These are phyloP conservation scores for Blepharisma japonicum DNA, from an alignment of 73 alveolate species.

Conservation along the genomic window DNA sequence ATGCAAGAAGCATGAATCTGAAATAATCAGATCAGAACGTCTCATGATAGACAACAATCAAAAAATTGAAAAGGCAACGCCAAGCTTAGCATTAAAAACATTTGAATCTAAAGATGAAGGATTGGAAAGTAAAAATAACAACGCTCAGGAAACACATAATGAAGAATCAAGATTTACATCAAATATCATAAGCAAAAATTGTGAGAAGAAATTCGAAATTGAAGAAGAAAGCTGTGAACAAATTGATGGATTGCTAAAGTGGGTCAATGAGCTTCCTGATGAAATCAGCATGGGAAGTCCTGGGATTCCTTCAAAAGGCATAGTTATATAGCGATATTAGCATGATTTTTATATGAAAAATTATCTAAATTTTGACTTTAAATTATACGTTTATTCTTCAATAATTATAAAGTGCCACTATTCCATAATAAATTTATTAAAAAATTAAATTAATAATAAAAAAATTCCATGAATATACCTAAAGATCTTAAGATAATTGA, in stretches of 20 bases:
- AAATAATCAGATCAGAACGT: too few relatives aligned
- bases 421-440: too few relatives aligned
- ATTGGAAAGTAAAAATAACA: not conserved
- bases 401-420: too few relatives aligned
- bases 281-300: not conserved
- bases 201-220: not conserved
- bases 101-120: not conserved
- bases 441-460: too few relatives aligned
- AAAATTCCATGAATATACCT: not conserved
- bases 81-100: not conserved
- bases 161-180: not conserved
- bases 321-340: too few relatives aligned
- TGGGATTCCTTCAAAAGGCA: too few relatives aligned
- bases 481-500: not conserved
- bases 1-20: too few relatives aligned
- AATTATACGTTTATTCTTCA: too few relatives aligned
- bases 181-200: not conserved
- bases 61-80: not conserved
- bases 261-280: slow-evolving; percentile 22
- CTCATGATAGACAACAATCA: not conserved
- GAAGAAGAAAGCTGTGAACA: slow-evolving; percentile 11
- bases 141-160: not conserved
- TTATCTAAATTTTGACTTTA: too few relatives aligned
- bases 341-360: too few relatives aligned
- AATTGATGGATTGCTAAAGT: slow-evolving; percentile 22